Evolutionary conservation across 352 stramenopile genomes (phyloP), one percentile per base, ranked within the genome.

Genomic region (Globisporangium barbulae): DNA sequence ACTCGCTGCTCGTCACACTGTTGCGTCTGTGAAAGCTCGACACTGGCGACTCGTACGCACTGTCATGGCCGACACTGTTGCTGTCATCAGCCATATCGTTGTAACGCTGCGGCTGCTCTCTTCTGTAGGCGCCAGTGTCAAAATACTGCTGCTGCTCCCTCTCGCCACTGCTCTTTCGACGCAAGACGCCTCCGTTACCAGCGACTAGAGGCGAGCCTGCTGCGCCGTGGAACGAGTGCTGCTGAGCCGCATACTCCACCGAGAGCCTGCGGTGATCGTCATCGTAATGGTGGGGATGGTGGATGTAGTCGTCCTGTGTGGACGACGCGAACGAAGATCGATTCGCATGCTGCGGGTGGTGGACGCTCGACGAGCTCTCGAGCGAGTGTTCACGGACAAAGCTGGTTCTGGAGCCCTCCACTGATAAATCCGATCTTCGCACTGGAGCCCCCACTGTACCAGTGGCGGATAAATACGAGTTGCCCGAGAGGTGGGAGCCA

Each of bases 291-390:
- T 25, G 25, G 49, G 39, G 49, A 7, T 55, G 28, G 5, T 59
- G 53, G 6, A 22, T 2, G 33, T 59, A 10, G 33, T 47, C 53
- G 9, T 64, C 59, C 10, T 58, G 59, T 0, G 57, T 56, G n/a
- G 59, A 57, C 25, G 59, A 64, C 37, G 59, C 47, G 21, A 64
- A 64, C 35, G 59, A 64, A 28, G 47, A 13, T 13, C 59, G 47
- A 47, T 33, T 57, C 19, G 21, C 10, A 3, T 33, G 25, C 19
- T 30, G 55, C n/a, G 39, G 57, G 33, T 63, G 31, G 6, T 45
- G n/a, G 7, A 37, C 57, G 22, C 47, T 63, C 30, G 15, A n/a
- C 1, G 47, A 44, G 57, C 55, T 61, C 25, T 61, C 55, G 7
- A 49, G 21, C 39, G 55, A 61, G 55, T 61, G 55, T 7, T 56